Base-by-base conservation (phyloP, 2,329 filamentous ascomycete species). In the Chrysosphaeria jannelii region DNA sequence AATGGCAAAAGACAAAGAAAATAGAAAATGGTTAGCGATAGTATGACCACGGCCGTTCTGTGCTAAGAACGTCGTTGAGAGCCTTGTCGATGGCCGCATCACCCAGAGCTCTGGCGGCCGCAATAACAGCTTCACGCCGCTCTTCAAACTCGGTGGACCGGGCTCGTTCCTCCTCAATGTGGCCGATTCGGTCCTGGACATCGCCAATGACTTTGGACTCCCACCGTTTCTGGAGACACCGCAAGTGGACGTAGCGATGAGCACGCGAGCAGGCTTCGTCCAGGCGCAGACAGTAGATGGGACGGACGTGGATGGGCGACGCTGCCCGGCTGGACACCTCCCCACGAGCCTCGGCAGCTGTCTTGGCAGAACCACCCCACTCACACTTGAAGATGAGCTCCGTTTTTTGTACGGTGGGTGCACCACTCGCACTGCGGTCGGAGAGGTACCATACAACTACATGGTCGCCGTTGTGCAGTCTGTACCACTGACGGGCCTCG, bases 381-480 rank as follows among this genome's bases (percentile, higher is more conserved):
- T 42, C 46, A 38, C 57, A 63, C 19, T 45, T 46, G 33, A 64
- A 62, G 7, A 39, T 35, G 7, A 63, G 39, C 26, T 46, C 51
- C 4, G 46, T 42, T 10, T 12, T 6, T 10, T 13, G 39, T 21
- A n/a, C 35, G 3, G 19, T 21, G 14, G 15, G 10, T 14, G 17
- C 6, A 10, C 20, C 11, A 13, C 23, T 24, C 12, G 5, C 14
- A 2, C 6, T 10, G 10, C 7, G 16, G 5, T 13, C 8, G 13
- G 44, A 39, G 8, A 48, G 43, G 20, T 60, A 50, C 53, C 65
- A 88, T 5, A 89, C 57, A 3, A 63, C 59, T 22, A 91, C 57
- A 13, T 62, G 50, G 38, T 91, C 81, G 2, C 72, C 75, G 16
- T 70, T 61, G 37, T 76, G 60, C 9, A 91, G 42, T 26, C 63